Evolutionary conservation across 306 rosid species (phyloP), one percentile per base, ranked within the genome.

Genomic region (Boehmeria nivea): DNA sequence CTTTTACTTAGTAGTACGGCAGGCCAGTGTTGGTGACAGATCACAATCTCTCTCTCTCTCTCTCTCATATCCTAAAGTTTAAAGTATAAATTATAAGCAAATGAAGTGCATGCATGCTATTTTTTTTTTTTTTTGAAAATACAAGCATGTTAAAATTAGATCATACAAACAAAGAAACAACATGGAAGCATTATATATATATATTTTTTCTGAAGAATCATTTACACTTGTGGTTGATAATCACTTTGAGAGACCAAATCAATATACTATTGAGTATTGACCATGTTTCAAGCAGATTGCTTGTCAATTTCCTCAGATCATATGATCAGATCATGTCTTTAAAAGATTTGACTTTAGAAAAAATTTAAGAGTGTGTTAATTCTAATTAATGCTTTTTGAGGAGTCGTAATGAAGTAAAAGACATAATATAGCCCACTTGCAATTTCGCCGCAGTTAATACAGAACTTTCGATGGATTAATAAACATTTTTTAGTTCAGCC

Each of bases 361-460:
- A 23, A 19, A 22, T 40, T 2, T 40, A 3, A 40, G 45, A 3
- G 25, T 24, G 1, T 42, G 8, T 26, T 42, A 8, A 28, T 3
- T 28, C 5, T 10, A 31, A 28, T 28, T 31, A 4, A 10, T 31
- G 9, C 8, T 10, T 4, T 31, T 26, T 25, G n/a, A 43, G 8
- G 56, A 14, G 56, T 43, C 27, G 34, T 43, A 17, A 26, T 17
- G 17, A 43, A 42, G 63, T 6, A 18, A 40, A 17, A 12, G 26
- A 58, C 38, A 43, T 12, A 33, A 23, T 10, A 12, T 40, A n/a
- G 12, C 52, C 52, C 63, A 27, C 38, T 16, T 55, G 31, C 43
- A 31, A 31, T 37, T 37, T 18, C 7, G 25, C 52, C 6, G 56
- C 56, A 51, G 31, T 26, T 15, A 4, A 23, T 48, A 21, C 17